phyloP scores from a whole-genome alignment of 352 stramenopile species.

The Phytophthora chlamydospora region DNA sequence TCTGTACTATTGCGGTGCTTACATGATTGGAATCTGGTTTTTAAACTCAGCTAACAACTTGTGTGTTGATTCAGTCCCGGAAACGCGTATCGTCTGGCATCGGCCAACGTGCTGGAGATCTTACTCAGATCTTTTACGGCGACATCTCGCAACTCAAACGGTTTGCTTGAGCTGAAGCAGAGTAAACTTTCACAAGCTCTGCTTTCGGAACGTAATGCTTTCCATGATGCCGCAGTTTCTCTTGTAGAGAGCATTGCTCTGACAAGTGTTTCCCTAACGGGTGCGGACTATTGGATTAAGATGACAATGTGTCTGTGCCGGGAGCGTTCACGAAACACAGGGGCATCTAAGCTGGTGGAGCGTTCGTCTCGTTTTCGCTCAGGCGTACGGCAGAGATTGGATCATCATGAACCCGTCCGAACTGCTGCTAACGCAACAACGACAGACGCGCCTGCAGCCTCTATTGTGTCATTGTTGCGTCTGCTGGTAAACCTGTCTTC shows the following conservation, averaged over 20 bases:
- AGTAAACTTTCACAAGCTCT: constrained; percentile 28
- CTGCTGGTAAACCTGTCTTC: constrained; percentile 31
- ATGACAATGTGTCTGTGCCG: constrained; percentile 23
- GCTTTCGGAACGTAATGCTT: constrained; percentile 35
- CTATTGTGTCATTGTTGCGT: constrained; percentile 22
- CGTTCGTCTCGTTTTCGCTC: constrained; percentile 5
- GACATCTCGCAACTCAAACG: not conserved
- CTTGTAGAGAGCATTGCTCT: constrained; percentile 34
- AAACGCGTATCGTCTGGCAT: constrained; percentile 32
- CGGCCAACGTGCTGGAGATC: constrained; percentile 23
- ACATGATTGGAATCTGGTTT: not conserved
- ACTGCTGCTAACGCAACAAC: not conserved
- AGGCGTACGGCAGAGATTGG: not conserved
- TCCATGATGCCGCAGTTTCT: constrained; percentile 18
- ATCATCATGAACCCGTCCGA: not conserved
- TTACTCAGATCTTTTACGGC: constrained; percentile 42
- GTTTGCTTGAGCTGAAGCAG: not conserved
- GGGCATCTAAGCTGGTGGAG: constrained; percentile 3
- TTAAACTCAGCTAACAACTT: constrained; percentile 7
- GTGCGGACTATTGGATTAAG: constrained; percentile 36
- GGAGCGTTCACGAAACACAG: constrained; percentile 15
- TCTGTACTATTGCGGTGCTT: constrained; percentile 1
- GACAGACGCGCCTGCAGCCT: not conserved
- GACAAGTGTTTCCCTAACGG: constrained; percentile 24
- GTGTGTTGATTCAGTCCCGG: constrained; percentile 25